A percentile compares a stretch with the other conserved stretches of the same genome.
These are phyloP conservation scores for Fusarium sarcochroum DNA, from an alignment of 2,329 filamentous ascomycete species.

Conservation along the genomic window DNA sequence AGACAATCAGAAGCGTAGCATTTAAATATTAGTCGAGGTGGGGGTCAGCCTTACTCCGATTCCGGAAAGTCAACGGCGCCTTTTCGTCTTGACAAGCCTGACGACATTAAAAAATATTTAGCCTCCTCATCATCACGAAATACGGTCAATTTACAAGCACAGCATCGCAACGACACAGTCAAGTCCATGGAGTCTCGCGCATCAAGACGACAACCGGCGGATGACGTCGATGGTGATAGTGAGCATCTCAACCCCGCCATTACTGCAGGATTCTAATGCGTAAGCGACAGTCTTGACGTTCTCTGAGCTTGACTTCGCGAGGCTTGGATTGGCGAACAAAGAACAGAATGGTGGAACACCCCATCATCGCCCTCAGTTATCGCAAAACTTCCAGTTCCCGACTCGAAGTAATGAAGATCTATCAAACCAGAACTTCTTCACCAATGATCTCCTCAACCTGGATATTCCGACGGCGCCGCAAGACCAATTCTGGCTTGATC, in stretches of 20 bases:
- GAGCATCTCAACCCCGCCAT: not conserved
- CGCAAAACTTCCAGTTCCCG: not conserved
- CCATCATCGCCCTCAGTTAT: not conserved
- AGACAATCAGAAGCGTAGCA: not conserved
- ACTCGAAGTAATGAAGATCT: not conserved
- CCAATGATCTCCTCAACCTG: not conserved
- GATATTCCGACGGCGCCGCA: not conserved
- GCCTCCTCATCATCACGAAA: not conserved
- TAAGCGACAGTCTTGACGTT: conserved; percentile 30
- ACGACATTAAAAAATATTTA: not conserved
- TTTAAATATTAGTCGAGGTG: conserved; percentile 4
- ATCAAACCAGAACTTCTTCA: not conserved
- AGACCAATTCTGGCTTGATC: not conserved
- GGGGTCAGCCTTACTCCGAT: conserved; percentile 29
- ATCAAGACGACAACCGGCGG: not conserved
- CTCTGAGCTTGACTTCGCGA: conserved; percentile 37
- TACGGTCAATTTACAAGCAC: not conserved
- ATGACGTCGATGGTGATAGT: conserved; percentile 35
- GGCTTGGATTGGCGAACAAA: conserved; percentile 17
- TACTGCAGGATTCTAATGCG: conserved; percentile 5
- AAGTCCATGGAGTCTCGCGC: conserved; percentile 1
- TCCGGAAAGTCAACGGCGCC: conserved; percentile 27
- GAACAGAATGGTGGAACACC: not conserved
- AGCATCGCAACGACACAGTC: not conserved
- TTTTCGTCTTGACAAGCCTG: conserved; percentile 12